Evolutionary conservation across 176 grass and related monocot genomes (phyloP).

Genomic region (Hsuehochloa calcarea): DNA sequence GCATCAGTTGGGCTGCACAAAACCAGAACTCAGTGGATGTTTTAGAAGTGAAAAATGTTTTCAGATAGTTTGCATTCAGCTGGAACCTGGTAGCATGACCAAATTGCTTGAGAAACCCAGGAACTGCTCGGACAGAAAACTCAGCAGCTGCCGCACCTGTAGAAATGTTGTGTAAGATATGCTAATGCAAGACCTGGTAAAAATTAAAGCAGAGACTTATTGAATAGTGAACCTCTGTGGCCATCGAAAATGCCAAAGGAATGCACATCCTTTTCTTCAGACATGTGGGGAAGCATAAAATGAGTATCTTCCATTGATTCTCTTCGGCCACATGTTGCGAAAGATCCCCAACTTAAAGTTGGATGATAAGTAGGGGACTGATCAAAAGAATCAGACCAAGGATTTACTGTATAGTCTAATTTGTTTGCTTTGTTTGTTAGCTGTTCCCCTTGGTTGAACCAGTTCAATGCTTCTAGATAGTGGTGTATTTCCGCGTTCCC

Average conservation of each 20-base stretch:
- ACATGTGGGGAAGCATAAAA: slow-evolving; percentile 82
- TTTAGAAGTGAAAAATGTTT: slow-evolving; percentile 11
- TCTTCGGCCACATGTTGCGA: slow-evolving; percentile 81
- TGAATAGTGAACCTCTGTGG: slow-evolving; percentile 70
- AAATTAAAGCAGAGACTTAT: slow-evolving; percentile 4
- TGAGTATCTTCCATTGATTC: slow-evolving; percentile 97
- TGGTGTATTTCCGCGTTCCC: slow-evolving; percentile 34
- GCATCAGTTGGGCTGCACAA: slow-evolving; percentile 66
- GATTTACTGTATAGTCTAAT: slow-evolving; percentile 22
- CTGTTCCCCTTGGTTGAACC: slow-evolving; percentile 74
- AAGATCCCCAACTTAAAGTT: slow-evolving; percentile 91
- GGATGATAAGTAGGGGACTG: slow-evolving; percentile 51
- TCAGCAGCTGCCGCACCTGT: slow-evolving; percentile 93
- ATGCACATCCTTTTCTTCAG: slow-evolving; percentile 57
- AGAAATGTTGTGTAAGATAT: slow-evolving; percentile 40
- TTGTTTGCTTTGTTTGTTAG: slow-evolving; percentile 44
- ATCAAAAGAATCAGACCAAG: slow-evolving; percentile 48
- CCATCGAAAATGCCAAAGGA: slow-evolving; percentile 97
- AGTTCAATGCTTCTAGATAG: slow-evolving; percentile 73
- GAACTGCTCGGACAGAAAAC: slow-evolving; percentile 87
- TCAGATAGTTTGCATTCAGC: slow-evolving; percentile 31
- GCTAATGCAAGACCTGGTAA: slow-evolving; percentile 18
- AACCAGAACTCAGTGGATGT: slow-evolving; percentile 28
- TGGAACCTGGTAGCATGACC: slow-evolving; percentile 50
- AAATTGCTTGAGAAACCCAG: slow-evolving; percentile 70